These are phyloP conservation scores for Senna tora DNA, from an alignment of 306 rosid genomes.

Conservation along the genomic window DNA sequence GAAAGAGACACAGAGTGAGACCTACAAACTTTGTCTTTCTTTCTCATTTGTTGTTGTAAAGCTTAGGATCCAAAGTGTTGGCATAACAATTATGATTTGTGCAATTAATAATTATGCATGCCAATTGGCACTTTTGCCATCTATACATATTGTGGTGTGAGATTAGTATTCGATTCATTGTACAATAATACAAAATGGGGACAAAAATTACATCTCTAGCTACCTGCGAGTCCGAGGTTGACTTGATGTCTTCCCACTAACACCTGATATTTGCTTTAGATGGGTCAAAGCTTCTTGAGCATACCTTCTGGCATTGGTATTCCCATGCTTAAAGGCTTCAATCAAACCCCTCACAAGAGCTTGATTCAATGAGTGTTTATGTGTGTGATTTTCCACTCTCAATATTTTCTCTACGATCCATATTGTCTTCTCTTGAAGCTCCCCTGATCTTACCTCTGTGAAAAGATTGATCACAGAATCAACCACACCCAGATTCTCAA, in stretches of 20 bases:
- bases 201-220: background rate
- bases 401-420: conserved; percentile 59
- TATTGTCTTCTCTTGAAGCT: conserved; percentile 57
- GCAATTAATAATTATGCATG: background rate
- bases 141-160: conserved; percentile 27
- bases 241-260: conserved; percentile 43
- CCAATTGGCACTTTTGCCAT: conserved; percentile 20
- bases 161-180: conserved; percentile 18
- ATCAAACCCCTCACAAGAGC: conserved; percentile 56
- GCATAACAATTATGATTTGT: no score
- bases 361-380: conserved; percentile 49
- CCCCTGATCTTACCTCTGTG: conserved; percentile 44
- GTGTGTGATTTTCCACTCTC: conserved; percentile 52
- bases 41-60: no score
- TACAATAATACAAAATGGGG: conserved; percentile 19
- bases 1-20: no score
- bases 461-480: conserved; percentile 51
- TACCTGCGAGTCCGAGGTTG: conserved; percentile 41
- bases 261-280: conserved; percentile 53
- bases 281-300: conserved; percentile 57
- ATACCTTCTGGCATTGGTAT: conserved; percentile 46
- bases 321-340: conserved; percentile 60
- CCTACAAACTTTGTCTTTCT: no score
- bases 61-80: no score
- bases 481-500: conserved; percentile 46